Evolutionary conservation across 768 basidiomycete species (phyloP).

Genomic region (Infundibulicybe gibba): DNA sequence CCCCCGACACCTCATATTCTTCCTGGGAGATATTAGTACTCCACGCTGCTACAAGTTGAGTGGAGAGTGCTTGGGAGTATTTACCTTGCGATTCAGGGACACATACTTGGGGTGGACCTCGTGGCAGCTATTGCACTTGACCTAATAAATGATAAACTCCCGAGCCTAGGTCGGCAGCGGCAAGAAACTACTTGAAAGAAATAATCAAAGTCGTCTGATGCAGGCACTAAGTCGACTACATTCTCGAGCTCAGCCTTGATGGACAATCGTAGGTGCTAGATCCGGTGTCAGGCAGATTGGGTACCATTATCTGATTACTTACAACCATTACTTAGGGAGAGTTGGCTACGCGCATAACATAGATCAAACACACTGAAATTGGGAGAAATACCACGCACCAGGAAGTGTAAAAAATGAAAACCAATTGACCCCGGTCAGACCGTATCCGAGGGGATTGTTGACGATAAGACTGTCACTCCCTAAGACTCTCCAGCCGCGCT

Average conservation of each 20-base stretch:
- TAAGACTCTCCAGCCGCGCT: too few species aligned
- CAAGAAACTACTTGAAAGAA: conserved; percentile 62
- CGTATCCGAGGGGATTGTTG: too few species aligned
- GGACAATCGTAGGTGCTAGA: conserved; percentile 56
- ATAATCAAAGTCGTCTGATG: conserved; percentile 69
- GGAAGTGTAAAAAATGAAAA: too few species aligned
- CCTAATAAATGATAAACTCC: conserved; percentile 29
- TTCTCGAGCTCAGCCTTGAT: conserved; percentile 82
- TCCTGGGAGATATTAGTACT: conserved; percentile 50
- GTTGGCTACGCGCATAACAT: too few species aligned
- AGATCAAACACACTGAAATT: too few species aligned
- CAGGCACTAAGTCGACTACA: conserved; percentile 65
- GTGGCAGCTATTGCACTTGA: conserved; percentile 77
- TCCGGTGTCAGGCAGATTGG: conserved; percentile 1
- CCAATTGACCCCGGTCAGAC: too few species aligned
- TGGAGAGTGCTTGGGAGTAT: conserved; percentile 6
- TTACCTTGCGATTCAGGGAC: conserved; percentile 66
- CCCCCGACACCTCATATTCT: conserved; percentile 57
- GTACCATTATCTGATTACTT: conserved; percentile 21
- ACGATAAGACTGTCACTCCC: too few species aligned
- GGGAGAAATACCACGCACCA: too few species aligned
- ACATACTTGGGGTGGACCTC: conserved; percentile 74
- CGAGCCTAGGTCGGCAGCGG: not conserved
- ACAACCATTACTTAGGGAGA: conserved; percentile 56
- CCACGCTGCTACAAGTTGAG: conserved; percentile 1